These are phyloP conservation scores for Alternaria conjuncta DNA, from an alignment of 2,329 filamentous ascomycete species.

Conservation along the genomic window DNA sequence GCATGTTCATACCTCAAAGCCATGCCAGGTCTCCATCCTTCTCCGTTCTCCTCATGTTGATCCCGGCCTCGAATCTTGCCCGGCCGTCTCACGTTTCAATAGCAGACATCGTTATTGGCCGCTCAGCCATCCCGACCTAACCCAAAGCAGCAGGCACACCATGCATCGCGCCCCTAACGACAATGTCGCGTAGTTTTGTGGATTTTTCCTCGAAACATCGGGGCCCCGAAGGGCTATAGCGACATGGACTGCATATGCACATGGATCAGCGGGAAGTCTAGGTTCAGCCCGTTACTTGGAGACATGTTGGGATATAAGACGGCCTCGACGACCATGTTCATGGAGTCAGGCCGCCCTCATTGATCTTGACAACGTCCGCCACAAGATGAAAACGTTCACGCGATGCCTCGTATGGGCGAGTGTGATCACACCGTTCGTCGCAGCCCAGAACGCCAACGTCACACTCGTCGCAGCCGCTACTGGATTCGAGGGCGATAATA, in stretches of 20 bases:
- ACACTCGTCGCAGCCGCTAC: conserved; percentile 29
- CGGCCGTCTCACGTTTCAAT: conserved; percentile 27
- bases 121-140: neutral
- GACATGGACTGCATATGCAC: neutral
- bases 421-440: neutral
- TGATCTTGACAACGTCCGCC: neutral
- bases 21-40: neutral
- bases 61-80: neutral
- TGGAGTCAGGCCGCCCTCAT: neutral
- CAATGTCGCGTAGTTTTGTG: neutral
- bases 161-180: neutral
- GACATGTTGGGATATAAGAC: neutral
- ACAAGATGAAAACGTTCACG: conserved; percentile 2
- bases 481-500: conserved; percentile 38
- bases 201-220: conserved; percentile 1
- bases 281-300: neutral
- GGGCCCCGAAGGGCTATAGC: neutral
- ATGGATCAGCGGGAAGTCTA: neutral
- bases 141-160: conserved; percentile 19
- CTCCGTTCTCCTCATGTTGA: neutral
- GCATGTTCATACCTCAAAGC: neutral
- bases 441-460: conserved; percentile 27
- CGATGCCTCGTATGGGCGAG: conserved; percentile 12
- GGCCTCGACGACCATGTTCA: neutral
- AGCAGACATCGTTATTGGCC: conserved; percentile 20